Base-by-base conservation (phyloP, 306 rosid genomes). In the Gynostemma pentaphyllum region DNA sequence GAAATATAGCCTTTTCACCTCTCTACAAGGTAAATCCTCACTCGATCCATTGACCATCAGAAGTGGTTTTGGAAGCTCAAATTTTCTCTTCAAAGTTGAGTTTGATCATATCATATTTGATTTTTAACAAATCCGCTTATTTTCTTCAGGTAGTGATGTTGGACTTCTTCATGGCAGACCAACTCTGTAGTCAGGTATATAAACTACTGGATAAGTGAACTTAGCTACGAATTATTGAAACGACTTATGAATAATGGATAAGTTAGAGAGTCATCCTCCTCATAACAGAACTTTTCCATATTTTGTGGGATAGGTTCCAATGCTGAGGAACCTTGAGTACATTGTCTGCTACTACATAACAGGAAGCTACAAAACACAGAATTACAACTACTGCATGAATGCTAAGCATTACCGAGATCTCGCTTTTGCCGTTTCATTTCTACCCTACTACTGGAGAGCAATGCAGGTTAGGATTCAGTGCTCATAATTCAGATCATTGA, bases 111-210 rank as follows among this genome's bases (percentile, higher is more conserved):
- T 7, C 19, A 27, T 28, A 34, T 27, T 15, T 14, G 5, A 57
- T 6, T 15, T 16, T 54, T 30, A 52, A 4, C 23, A 21, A 5
- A 36, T 47, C 12, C 32, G 41, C 26, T 40, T 73, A 16, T 57
- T 26, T 71, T 37, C 65, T 42, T 45, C 71, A 92, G 98, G 99
- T 94, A 78, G 89, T 94, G 75, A 94, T 94, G 99, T 82, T 94
- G 62, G 99, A 94, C 80, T 94, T 94, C 82, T 94, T 94, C 87
- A 88, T 94, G 99, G 99, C 99, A 34, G 99, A 94, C 70, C 99
- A 94, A 75, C 90, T 94, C 69, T 94, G 99, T 70, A 94, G 99
- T 77, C 99, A 94, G 97, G 99, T 94, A 86, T 1, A 37, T 29
- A 56, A 3, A 46, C 7, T 32, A 3, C 37, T 37, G 46, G 21